phyloP scores from a whole-genome alignment of 2,329 filamentous ascomycete species.

The Diaporthe aspalathi region DNA sequence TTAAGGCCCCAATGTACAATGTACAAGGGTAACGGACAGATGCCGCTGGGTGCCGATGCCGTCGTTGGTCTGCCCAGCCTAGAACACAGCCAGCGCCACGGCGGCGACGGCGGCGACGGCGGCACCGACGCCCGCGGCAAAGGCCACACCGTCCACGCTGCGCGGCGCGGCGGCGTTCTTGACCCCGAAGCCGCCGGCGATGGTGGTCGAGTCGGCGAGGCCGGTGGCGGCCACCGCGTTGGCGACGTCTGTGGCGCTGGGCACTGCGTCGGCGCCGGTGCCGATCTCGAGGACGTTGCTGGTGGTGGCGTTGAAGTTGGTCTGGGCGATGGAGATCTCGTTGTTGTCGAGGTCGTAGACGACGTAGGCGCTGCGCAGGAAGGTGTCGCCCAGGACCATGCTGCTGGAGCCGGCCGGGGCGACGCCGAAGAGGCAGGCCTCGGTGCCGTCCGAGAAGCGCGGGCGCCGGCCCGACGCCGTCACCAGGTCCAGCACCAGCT shows the following conservation, averaged over 20 bases:
- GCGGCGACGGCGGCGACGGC: no score
- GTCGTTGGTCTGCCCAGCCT: not conserved
- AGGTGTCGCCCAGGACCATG: slow-evolving; percentile 79
- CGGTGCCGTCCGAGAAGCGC: slow-evolving; percentile 63
- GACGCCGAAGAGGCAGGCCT: slow-evolving; percentile 76
- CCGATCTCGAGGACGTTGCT: slow-evolving; percentile 67
- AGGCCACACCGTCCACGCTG: not conserved
- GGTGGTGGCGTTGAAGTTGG: slow-evolving; percentile 67
- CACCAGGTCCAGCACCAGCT: slow-evolving; percentile 68
- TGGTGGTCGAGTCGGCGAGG: slow-evolving; percentile 44
- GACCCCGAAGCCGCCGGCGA: slow-evolving; percentile 37
- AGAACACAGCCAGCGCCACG: slow-evolving; percentile 21
- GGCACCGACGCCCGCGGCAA: slow-evolving; percentile 6
- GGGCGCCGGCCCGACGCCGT: slow-evolving; percentile 59
- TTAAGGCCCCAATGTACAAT: not conserved
- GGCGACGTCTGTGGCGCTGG: slow-evolving; percentile 62
- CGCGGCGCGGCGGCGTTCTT: slow-evolving; percentile 28
- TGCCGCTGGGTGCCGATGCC: not conserved
- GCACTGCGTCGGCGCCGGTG: slow-evolving; percentile 60
- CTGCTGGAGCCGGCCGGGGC: slow-evolving; percentile 65
- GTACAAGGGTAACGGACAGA: not conserved
- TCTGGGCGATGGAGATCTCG: slow-evolving; percentile 76
- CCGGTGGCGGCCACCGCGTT: slow-evolving; percentile 63
- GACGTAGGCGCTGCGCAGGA: slow-evolving; percentile 79
- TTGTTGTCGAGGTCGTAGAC: slow-evolving; percentile 81